Percentiles rank a stretch among this genome's conserved stretches.
These are phyloP conservation scores for Solanum ossicruentum DNA, from an alignment of 257 asterid species.

Conservation along the genomic window DNA sequence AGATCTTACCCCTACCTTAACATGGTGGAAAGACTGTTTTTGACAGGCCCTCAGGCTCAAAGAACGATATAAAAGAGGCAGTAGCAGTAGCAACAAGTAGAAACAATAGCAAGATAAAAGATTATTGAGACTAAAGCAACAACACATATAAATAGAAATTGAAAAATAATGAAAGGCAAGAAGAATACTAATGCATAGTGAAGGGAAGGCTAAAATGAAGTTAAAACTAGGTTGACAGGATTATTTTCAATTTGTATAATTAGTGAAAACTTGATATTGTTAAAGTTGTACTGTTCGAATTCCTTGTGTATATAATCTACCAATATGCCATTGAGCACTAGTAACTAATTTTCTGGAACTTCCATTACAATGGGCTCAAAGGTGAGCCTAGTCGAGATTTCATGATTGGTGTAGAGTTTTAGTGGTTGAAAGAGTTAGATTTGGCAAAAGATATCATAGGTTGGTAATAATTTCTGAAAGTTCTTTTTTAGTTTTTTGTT, in stretches of 20 bases:
- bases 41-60: too few relatives aligned
- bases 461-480: neutral
- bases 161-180: too few relatives aligned
- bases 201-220: too few relatives aligned
- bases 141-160: too few relatives aligned
- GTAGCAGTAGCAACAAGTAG: too few relatives aligned
- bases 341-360: neutral
- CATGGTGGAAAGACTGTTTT: too few relatives aligned
- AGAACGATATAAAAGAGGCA: too few relatives aligned
- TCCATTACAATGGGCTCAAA: neutral
- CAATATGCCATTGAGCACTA: neutral
- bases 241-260: neutral
- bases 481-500: neutral
- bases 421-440: neutral
- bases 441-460: neutral
- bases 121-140: too few relatives aligned
- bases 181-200: too few relatives aligned
- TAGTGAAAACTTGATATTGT: neutral
- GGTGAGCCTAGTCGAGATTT: neutral
- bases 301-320: neutral
- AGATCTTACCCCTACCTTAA: too few relatives aligned
- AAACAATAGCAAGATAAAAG: too few relatives aligned
- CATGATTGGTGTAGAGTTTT: neutral
- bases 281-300: neutral
- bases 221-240: neutral